Conservation (phyloP, 768 basidiomycete genomes). For the Lentinula sp. region DNA sequence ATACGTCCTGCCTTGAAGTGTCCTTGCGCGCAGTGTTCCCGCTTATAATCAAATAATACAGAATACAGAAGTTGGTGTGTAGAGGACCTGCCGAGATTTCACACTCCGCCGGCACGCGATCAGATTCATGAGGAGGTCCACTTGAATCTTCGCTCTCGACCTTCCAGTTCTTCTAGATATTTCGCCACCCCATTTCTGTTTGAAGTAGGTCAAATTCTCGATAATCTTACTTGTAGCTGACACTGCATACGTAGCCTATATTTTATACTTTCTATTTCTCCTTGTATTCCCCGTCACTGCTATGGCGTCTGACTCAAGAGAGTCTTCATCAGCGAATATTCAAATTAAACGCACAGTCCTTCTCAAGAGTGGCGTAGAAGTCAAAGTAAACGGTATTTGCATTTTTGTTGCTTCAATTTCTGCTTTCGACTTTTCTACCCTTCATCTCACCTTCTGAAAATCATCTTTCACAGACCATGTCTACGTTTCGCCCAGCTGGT, state of each 20-base stretch:
- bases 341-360: slow-evolving; percentile 28
- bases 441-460: background rate
- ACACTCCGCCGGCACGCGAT: background rate
- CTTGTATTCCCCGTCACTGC: background rate
- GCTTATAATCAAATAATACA: too few relatives aligned
- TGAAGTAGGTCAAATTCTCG: background rate
- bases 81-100: too few relatives aligned
- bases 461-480: slow-evolving; percentile 74
- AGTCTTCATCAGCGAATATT: background rate
- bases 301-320: background rate
- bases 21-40: too few relatives aligned
- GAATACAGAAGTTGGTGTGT: too few relatives aligned
- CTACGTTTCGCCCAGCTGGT: slow-evolving; percentile 93
- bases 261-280: background rate
- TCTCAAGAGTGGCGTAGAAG: slow-evolving; percentile 79
- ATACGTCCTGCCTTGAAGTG: too few relatives aligned
- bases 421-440: slow-evolving; percentile 10
- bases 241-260: background rate
- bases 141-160: background rate
- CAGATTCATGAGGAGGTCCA: background rate
- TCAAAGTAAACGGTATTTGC: slow-evolving; percentile 79
- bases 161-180: background rate
- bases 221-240: background rate
- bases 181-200: background rate
- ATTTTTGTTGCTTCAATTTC: slow-evolving; percentile 21